Base-by-base conservation (phyloP, 495 filamentous ascomycete genomes). In the Talaromyces ruber region DNA sequence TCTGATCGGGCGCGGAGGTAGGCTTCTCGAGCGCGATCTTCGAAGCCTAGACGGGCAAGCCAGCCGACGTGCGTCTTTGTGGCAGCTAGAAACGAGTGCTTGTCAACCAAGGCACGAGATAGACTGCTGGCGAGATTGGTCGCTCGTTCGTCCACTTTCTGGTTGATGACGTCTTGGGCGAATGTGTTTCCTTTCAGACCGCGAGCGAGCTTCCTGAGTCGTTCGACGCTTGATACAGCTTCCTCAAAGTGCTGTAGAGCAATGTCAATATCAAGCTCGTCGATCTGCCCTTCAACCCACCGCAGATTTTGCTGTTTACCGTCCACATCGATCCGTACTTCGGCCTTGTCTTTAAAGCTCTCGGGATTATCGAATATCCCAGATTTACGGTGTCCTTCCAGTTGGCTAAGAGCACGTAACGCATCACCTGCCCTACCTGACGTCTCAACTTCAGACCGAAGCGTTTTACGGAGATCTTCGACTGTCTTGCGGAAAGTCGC, bases 181-280 rank as follows among this genome's bases (percentile, higher is more conserved):
- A 92, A 85, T 25, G 80, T 72, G 66, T 97, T 97, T 62, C 87
- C 88, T 70, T 91, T 93, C 8, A 97, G 80, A 6, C 88, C 83
- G 63, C 86, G 85, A 0, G 89, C 88, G 25, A 98, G 75, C 59
- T 84, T 84, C 58, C 90, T 86, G 26, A 99, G 79, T 63, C 89
- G 88, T 72, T 97, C 93, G 8, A 97, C 87, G 55, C 83, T 83
- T 2, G 80, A 76, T 0, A 97, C 92, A 0, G 93, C 90, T 4
- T 86, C 84, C 63, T 97, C 93, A 62, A 97, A 95, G 32, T 84
- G 81, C 67, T 97, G 93, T 26, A 98, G 81, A 1, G 94, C 94
- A 59, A 99, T 94, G 69, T 92, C 87, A 64, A 97, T 97, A 66
- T 98, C 95, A 4, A 99, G 84, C 68, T 96, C 92, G 69, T 99